Conservation (phyloP, 768 basidiomycete genomes). For the Serendipita sp. region DNA sequence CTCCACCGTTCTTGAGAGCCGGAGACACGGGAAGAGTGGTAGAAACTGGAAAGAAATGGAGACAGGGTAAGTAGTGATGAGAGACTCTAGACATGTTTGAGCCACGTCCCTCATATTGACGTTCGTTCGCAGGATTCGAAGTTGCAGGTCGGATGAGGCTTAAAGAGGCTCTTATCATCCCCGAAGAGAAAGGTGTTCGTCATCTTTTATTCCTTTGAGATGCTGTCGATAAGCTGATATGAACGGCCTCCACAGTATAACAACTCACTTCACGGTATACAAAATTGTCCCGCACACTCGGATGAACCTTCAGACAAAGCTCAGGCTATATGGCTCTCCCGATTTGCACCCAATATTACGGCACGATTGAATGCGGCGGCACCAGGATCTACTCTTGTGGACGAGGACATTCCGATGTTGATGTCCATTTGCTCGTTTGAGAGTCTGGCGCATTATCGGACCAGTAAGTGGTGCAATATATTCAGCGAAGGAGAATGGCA, state of each 20-base stretch:
- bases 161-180: constrained; percentile 35
- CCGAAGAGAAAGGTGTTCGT: constrained; percentile 40
- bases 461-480: constrained; percentile 57
- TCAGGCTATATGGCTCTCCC: constrained; percentile 32
- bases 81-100: not conserved
- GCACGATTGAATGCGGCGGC: constrained; percentile 35
- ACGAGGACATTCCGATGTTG: constrained; percentile 38
- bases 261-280: constrained; percentile 44
- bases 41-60: constrained; percentile 38
- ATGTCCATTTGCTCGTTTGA: constrained; percentile 72
- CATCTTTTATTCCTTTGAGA: not conserved
- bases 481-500: constrained; percentile 48
- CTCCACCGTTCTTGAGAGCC: constrained; percentile 38
- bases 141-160: constrained; percentile 30
- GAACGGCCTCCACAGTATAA: constrained; percentile 20
- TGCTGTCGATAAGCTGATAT: not conserved
- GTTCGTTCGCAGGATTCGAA: constrained; percentile 36
- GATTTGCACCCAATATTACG: constrained; percentile 40
- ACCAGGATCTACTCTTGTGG: constrained; percentile 36
- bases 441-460: constrained; percentile 33
- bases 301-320: not conserved
- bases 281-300: constrained; percentile 6
- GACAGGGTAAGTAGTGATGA: constrained; percentile 41
- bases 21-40: constrained; percentile 43
- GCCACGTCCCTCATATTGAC: not conserved